These are phyloP conservation scores for Cryoendolithus antarcticus DNA, from an alignment of 2,329 filamentous ascomycete genomes.

Conservation along the genomic window DNA sequence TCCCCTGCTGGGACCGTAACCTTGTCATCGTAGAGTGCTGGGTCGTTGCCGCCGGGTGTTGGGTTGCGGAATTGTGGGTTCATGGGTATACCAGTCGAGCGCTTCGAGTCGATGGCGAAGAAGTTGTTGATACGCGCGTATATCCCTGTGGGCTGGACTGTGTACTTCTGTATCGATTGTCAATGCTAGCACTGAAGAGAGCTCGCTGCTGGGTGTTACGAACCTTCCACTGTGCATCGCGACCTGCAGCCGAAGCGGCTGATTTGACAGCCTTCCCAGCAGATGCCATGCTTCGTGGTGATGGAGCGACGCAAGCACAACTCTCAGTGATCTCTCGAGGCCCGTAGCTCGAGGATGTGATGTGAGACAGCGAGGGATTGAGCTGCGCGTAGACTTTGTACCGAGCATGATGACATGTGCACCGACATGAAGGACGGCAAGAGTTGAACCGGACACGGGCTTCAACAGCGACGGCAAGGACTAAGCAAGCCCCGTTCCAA, in stretches of 20 bases:
- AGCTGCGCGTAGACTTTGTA: no score
- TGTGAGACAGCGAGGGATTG: no score
- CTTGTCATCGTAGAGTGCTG: constrained; percentile 64
- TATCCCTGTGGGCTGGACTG: constrained; percentile 75
- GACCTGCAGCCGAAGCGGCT: constrained; percentile 2
- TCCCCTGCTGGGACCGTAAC: constrained; percentile 75
- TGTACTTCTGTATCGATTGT: constrained; percentile 65
- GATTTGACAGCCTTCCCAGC: constrained; percentile 5
- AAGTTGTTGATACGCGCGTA: constrained; percentile 73
- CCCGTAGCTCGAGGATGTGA: no score
- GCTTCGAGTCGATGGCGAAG: constrained; percentile 71
- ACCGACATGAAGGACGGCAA: no score
- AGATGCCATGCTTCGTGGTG: constrained; percentile 1
- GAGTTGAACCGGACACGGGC: no score
- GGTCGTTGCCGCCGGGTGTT: constrained; percentile 60
- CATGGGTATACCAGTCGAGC: constrained; percentile 82
- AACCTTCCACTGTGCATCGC: constrained; percentile 3
- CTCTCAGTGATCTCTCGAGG: no score
- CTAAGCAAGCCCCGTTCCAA: no score
- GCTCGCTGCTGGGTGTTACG: not conserved
- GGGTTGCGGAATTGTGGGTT: constrained; percentile 90
- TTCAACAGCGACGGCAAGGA: no score
- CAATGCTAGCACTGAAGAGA: not conserved
- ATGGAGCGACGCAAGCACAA: no score
- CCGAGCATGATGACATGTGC: no score